Base-by-base conservation (phyloP, 1,139 yeast genomes). In the Yamadazyma aaseri region DNA sequence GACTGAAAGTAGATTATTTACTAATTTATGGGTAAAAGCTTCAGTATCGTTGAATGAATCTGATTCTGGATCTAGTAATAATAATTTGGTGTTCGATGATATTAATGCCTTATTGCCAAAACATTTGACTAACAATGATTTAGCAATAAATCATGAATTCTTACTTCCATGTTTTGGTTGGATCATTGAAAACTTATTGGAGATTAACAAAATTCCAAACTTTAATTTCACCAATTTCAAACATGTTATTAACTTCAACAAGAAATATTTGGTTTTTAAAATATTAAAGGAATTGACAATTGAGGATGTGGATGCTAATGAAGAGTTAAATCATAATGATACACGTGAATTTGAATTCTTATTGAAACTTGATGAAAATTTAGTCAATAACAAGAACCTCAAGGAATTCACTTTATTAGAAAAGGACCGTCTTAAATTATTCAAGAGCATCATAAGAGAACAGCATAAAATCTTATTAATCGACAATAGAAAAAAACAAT, bases 101-200 rank as follows among this genome's bases (percentile, higher is more conserved):
- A 43, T 70, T 29, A 50, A 55, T 29, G 53, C 59, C 41, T 53
- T 76, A 25, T 50, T 76, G 20, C 76, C 76, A 0, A 38, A 36
- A 2, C 44, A 47, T 21, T 42, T 70, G 24, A 49, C 49, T 7
- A 32, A 47, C 1, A 37, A 50, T 3, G 73, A 65, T 33, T 55
- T 69, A 31, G 34, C 40, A 3, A 52, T 55, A 18, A 58, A 54
- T 18, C 47, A 56, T 16, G 75, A 68, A 34, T 71, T 72, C 1
- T 57, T 69, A 30, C 57, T 70, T n/a, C 95, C 96, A 2, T 90
- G 97, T 53, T 77, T 89, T 44, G 97, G 97, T 7, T 70, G 76
- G 76, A 58, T 71, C 14, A 65, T 71, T 34, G 74, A 70, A 38
- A 68, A 68, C 40, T 54, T 70, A 32, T 44, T 70, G 27, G 67